These are phyloP conservation scores for Rhodotorula paludigena DNA, from an alignment of 768 basidiomycete genomes.

Conservation along the genomic window DNA sequence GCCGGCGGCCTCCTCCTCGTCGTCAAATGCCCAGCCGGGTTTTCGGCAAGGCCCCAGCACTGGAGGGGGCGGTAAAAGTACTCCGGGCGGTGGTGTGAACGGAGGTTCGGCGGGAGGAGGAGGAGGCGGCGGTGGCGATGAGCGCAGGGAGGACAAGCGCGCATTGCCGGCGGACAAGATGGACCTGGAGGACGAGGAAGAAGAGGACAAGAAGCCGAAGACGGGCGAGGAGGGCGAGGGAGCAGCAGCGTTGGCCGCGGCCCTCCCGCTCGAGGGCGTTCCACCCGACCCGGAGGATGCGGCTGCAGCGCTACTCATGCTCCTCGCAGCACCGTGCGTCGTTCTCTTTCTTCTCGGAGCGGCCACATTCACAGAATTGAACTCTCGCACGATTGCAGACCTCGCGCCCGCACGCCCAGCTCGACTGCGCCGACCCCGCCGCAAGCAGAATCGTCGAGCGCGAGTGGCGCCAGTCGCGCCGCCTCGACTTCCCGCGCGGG, in stretches of 20 bases:
- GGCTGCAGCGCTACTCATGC: conserved; percentile 9
- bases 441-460: not conserved
- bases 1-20: not conserved
- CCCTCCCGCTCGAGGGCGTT: not conserved
- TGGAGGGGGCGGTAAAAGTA: conserved; percentile 12
- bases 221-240: conserved; percentile 3
- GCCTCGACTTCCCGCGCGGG: not conserved
- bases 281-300: not conserved
- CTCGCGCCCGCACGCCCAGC: not conserved
- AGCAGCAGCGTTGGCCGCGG: not conserved
- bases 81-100: not conserved
- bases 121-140: conserved; percentile 7
- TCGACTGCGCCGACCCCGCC: conserved; percentile 1
- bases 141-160: not conserved
- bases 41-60: conserved; percentile 23
- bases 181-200: not conserved
- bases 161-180: conserved; percentile 7
- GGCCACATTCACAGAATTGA: too few relatives aligned
- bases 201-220: not conserved
- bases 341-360: too few relatives aligned
- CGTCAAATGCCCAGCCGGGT: conserved; percentile 11
- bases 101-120: conserved; percentile 2
- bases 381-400: not conserved
- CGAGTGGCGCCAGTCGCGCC: not conserved
- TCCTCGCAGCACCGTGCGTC: conserved; percentile 1